Percentiles rank a stretch among this genome's conserved stretches.
These are phyloP conservation scores for Dactylellina sp. DNA, from an alignment of 2,329 filamentous ascomycete species.

Conservation along the genomic window DNA sequence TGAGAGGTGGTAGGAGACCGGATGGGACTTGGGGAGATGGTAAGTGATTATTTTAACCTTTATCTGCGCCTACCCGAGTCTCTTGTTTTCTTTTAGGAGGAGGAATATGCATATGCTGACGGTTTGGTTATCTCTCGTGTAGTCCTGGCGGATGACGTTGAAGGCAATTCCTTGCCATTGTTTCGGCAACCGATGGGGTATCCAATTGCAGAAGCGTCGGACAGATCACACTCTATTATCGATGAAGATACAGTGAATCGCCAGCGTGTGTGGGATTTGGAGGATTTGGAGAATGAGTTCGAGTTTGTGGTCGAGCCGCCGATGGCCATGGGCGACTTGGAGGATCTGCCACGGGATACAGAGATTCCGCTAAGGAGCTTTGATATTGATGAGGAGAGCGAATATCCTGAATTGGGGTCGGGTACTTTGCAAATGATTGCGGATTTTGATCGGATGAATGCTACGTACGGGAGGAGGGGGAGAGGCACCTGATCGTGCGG, in stretches of 20 bases:
- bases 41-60: no score
- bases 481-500: background rate
- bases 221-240: constrained; percentile 19
- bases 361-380: constrained; percentile 20
- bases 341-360: constrained; percentile 2
- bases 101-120: no score
- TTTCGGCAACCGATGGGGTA: background rate
- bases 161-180: background rate
- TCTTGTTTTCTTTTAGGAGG: no score
- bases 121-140: no score
- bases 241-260: constrained; percentile 9
- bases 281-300: constrained; percentile 17
- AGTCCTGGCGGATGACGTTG: background rate
- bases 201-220: background rate
- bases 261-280: background rate
- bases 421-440: constrained; percentile 25
- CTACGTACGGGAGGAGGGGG: background rate
- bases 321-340: background rate
- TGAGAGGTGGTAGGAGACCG: background rate
- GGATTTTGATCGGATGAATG: background rate
- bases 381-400: background rate
- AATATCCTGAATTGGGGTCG: constrained; percentile 4
- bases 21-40: no score
- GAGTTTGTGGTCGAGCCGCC: constrained; percentile 3
- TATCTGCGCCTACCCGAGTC: no score